Conservation (phyloP, 345 rosid species). For the Microthlaspi erraticum region DNA sequence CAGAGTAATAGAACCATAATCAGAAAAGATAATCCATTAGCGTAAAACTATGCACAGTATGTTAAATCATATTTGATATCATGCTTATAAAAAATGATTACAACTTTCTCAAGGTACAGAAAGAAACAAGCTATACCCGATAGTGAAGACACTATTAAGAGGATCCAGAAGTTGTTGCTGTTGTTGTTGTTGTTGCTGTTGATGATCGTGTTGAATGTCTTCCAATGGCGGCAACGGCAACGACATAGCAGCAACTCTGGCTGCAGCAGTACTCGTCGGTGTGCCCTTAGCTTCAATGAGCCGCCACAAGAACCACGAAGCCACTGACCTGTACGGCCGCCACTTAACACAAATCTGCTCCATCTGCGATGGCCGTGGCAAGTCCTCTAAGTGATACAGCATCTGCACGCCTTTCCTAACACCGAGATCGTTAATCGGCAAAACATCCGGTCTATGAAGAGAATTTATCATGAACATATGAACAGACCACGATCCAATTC, state of each 20-base stretch:
- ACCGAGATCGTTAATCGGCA: constrained; percentile 85
- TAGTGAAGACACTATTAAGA: constrained; percentile 78
- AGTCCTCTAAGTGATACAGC: constrained; percentile 68
- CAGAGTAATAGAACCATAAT: neutral
- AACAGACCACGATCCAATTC: constrained; percentile 97
- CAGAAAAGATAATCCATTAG: neutral
- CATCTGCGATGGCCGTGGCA: constrained; percentile 95
- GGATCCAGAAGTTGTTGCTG: constrained; percentile 69
- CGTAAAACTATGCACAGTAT: neutral
- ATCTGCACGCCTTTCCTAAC: constrained; percentile 85
- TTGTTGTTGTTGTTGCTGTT: constrained; percentile 45
- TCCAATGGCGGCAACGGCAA: constrained; percentile 60
- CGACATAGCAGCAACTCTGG: constrained; percentile 50
- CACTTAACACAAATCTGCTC: constrained; percentile 83
- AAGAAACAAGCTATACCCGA: constrained; percentile 49
- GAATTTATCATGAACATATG: constrained; percentile 97
- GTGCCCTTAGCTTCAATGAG: constrained; percentile 72
- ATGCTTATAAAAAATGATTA: no score
- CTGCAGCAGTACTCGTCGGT: constrained; percentile 61
- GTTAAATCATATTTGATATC: neutral
- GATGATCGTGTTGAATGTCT: constrained; percentile 43
- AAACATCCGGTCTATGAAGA: constrained; percentile 89
- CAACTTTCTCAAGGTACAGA: neutral
- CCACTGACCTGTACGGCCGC: constrained; percentile 93
- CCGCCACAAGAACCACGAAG: constrained; percentile 90